Evolutionary conservation across 1,139 yeast species (phyloP).

Genomic region (Pichia sorboxylosa): DNA sequence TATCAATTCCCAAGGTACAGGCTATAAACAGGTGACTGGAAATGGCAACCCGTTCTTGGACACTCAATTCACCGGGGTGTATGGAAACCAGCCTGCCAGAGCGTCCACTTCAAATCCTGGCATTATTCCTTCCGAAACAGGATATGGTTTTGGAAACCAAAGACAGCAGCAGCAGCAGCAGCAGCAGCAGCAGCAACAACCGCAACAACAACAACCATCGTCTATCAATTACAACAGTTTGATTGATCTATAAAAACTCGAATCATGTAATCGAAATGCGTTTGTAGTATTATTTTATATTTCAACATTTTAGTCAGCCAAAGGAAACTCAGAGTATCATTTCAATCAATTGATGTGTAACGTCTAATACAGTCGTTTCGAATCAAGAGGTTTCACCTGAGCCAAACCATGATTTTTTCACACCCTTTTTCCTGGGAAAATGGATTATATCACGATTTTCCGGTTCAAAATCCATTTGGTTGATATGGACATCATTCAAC

Average conservation of each 20-base stretch:
- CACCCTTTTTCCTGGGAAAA: too few species aligned
- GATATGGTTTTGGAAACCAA: slow-evolving; percentile 84
- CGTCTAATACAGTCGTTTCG: too few species aligned
- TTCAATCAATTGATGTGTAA: too few species aligned
- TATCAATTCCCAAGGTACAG: slow-evolving; percentile 82
- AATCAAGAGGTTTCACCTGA: too few species aligned
- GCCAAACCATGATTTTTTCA: too few species aligned
- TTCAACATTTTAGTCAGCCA: too few species aligned
- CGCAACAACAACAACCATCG: slow-evolving; percentile 14
- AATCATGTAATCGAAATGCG: too few species aligned
- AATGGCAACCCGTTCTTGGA: slow-evolving; percentile 57
- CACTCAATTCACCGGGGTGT: slow-evolving; percentile 63
- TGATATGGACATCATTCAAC: too few species aligned
- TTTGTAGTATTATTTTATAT: too few species aligned
- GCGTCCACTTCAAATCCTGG: slow-evolving; percentile 27
- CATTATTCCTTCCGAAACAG: slow-evolving; percentile 61
- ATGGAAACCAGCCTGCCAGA: neutral
- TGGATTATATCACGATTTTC: too few species aligned
- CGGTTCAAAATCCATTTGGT: too few species aligned
- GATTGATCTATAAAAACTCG: slow-evolving; percentile 26
- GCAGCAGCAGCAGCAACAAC: slow-evolving; percentile 14
- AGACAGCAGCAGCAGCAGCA: slow-evolving; percentile 5
- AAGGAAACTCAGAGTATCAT: too few species aligned
- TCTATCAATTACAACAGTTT: slow-evolving; percentile 21
- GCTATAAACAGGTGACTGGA: slow-evolving; percentile 42